Evolutionary conservation across 805 yeast genomes (phyloP).

Genomic region (Metschnikowia baotianmanensis): DNA sequence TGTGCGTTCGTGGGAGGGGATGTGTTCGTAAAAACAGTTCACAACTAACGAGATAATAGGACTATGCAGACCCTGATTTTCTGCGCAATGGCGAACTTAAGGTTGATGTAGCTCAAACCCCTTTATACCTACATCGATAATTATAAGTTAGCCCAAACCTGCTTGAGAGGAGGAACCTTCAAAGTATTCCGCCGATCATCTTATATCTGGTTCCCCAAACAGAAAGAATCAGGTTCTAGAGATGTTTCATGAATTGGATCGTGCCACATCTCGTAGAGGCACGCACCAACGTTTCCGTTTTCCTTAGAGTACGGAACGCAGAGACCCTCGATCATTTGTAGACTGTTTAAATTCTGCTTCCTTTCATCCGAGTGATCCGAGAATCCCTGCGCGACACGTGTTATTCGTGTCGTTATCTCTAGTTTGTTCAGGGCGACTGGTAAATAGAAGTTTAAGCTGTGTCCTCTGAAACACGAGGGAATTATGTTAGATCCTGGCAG

Average conservation of each 20-base stretch:
- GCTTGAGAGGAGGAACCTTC: too few species aligned
- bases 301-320: neutral
- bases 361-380: conserved; percentile 5
- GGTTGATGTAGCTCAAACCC: too few species aligned
- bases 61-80: too few species aligned
- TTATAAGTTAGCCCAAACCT: too few species aligned
- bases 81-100: too few species aligned
- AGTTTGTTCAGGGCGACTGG: conserved; percentile 11
- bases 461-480: conserved; percentile 36
- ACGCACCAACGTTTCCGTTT: conserved; percentile 5
- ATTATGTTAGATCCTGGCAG: conserved; percentile 37
- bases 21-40: too few species aligned
- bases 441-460: conserved; percentile 35
- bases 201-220: neutral
- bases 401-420: neutral
- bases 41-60: too few species aligned
- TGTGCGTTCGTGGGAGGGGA: too few species aligned
- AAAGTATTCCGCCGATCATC: too few species aligned
- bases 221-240: neutral
- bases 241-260: neutral
- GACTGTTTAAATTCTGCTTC: neutral
- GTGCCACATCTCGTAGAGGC: conserved; percentile 9
- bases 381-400: conserved; percentile 8
- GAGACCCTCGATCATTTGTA: neutral
- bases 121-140: too few species aligned